These are phyloP conservation scores for Rhodotorula babjevae DNA, from an alignment of 768 basidiomycete genomes.

Conservation along the genomic window DNA sequence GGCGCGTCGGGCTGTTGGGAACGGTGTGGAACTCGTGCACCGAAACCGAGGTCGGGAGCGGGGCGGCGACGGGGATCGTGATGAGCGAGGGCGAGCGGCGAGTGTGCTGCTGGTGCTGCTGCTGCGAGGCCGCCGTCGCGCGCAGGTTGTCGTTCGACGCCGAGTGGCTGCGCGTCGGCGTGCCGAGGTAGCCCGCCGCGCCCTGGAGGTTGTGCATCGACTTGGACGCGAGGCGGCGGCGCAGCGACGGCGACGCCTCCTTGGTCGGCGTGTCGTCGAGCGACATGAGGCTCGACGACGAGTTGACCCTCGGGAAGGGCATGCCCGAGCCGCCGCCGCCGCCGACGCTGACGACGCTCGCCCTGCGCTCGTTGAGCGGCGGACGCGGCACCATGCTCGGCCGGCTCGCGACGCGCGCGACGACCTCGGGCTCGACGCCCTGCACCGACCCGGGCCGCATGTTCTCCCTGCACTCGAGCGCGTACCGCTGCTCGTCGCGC, in stretches of 20 bases:
- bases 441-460: conserved; percentile 6
- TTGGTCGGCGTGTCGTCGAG: conserved; percentile 40
- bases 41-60: conserved; percentile 6
- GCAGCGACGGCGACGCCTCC: conserved; percentile 12
- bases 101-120: neutral
- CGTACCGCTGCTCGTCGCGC: conserved; percentile 1
- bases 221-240: conserved; percentile 34
- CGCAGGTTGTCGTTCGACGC: conserved; percentile 32
- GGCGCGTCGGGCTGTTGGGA: neutral
- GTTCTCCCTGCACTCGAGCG: conserved; percentile 18
- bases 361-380: conserved; percentile 40
- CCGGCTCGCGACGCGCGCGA: conserved; percentile 40
- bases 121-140: conserved; percentile 6
- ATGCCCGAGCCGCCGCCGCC: neutral
- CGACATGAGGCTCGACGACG: conserved; percentile 37
- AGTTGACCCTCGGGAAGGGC: conserved; percentile 30
- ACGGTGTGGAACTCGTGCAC: conserved; percentile 1
- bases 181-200: neutral
- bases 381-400: conserved; percentile 42
- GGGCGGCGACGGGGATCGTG: conserved; percentile 9
- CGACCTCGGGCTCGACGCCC: conserved; percentile 28
- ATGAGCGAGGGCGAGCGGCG: conserved; percentile 18
- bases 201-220: conserved; percentile 34
- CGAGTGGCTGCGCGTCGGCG: conserved; percentile 21
- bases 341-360: conserved; percentile 23